Evolutionary conservation across 2,329 filamentous ascomycete species (phyloP).

Genomic region (Penicillium sp.): DNA sequence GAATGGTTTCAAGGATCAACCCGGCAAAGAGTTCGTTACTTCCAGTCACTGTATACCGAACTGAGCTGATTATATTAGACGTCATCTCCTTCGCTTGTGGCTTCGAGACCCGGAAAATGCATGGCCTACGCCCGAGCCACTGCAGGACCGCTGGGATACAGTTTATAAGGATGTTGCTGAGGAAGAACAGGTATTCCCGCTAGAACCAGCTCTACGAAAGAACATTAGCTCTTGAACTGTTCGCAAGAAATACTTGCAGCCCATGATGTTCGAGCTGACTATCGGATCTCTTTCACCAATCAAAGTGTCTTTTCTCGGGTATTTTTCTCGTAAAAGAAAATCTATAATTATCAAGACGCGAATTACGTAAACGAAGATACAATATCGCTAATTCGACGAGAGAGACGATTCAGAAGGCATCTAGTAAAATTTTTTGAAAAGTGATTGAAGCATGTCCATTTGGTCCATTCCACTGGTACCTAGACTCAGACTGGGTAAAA

Average conservation of each 20-base stretch:
- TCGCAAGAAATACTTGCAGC: not conserved
- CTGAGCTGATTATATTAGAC: constrained; percentile 30
- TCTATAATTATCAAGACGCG: not conserved
- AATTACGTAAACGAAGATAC: too few relatives aligned
- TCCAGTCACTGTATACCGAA: not conserved
- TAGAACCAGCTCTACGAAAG: constrained; percentile 44
- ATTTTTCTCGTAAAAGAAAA: not conserved
- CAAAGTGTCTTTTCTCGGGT: not conserved
- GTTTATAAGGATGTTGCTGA: constrained; percentile 46
- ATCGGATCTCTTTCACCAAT: not conserved
- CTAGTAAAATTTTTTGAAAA: too few relatives aligned
- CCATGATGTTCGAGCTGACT: not conserved
- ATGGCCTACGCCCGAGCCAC: constrained; percentile 48
- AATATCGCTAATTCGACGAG: too few relatives aligned
- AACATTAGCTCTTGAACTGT: constrained; percentile 18
- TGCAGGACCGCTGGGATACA: constrained; percentile 46
- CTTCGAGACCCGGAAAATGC: constrained; percentile 52
- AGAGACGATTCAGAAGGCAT: too few relatives aligned
- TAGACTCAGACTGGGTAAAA: too few relatives aligned
- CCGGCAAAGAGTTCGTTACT: constrained; percentile 42
- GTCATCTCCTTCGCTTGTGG: constrained; percentile 55
- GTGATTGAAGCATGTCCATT: too few relatives aligned
- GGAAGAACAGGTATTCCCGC: constrained; percentile 49
- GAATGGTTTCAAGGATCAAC: constrained; percentile 49
- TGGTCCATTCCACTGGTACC: too few relatives aligned